A percentile compares a stretch with the other conserved stretches of the same genome.
Conservation (phyloP, 1,284 basidiomycete genomes). For the Boletus semigastroideus region DNA sequence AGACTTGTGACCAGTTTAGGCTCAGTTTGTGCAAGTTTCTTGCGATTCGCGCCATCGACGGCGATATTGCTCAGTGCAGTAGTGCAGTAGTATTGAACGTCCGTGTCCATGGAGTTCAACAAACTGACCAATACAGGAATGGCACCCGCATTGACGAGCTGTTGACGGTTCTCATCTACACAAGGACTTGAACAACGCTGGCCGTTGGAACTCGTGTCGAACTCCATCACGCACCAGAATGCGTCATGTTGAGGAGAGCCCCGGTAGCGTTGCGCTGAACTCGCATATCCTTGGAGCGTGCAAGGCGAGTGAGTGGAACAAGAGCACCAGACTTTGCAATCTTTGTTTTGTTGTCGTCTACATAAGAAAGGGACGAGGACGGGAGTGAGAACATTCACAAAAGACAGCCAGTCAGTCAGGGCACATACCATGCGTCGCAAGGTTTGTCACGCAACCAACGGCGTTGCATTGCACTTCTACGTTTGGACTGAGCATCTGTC, state of each 20-base stretch:
- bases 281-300: conserved; percentile 98
- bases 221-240: conserved; percentile 68
- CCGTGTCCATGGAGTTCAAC: conserved; percentile 95
- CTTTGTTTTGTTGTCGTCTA: conserved; percentile 99
- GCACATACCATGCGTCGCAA: conserved; percentile 91
- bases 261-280: conserved; percentile 99
- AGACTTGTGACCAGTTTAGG: conserved; percentile 94
- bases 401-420: conserved; percentile 11
- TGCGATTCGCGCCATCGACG: conserved; percentile 91
- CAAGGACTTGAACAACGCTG: conserved; percentile 11
- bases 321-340: conserved; percentile 99
- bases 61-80: conserved; percentile 99
- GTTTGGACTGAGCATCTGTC: conserved; percentile 99
- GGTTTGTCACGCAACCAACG: conserved; percentile 99
- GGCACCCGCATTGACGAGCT: conserved; percentile 97
- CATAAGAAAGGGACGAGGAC: conserved; percentile 5
- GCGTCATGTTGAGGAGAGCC: conserved; percentile 98
- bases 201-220: neutral
- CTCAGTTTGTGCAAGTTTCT: conserved; percentile 94
- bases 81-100: conserved; percentile 99
- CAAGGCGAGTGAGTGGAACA: conserved; percentile 93
- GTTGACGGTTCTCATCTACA: conserved; percentile 93
- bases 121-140: conserved; percentile 97
- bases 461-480: conserved; percentile 99
- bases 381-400: conserved; percentile 6